Evolutionary conservation across 495 filamentous ascomycete genomes (phyloP).

Genomic region (Neurospora sp.): DNA sequence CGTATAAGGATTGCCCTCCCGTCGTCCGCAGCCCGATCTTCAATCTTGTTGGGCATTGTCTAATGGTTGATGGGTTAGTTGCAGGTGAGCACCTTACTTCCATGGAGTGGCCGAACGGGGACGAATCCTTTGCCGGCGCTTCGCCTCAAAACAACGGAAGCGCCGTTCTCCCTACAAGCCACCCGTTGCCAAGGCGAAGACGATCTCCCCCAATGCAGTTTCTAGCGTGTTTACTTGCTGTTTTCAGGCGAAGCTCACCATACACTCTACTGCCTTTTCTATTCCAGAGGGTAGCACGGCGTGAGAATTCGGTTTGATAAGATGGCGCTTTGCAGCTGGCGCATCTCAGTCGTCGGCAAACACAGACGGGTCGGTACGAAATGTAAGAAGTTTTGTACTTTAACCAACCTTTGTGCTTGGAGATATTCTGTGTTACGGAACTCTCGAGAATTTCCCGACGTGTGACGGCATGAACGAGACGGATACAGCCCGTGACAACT

Average conservation of each 20-base stretch:
- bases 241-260: neutral
- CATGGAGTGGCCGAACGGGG: neutral
- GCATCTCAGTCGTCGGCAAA: neutral
- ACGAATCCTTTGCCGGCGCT: neutral
- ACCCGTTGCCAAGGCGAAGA: neutral
- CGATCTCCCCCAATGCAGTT: neutral
- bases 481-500: neutral
- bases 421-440: neutral
- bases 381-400: no score
- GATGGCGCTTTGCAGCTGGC: neutral
- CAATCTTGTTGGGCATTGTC: neutral
- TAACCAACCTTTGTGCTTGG: no score
- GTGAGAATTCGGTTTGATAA: no score
- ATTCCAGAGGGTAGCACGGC: neutral
- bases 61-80: neutral
- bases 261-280: neutral
- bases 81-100: neutral
- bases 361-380: no score
- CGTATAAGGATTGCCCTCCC: neutral
- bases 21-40: neutral
- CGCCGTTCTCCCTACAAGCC: neutral
- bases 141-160: neutral
- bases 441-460: neutral
- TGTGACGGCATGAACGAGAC: neutral
- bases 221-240: neutral